These are phyloP conservation scores for Syncephalastrum racemosum DNA, from an alignment of 371 early-diverging fungal species.

Conservation along the genomic window DNA sequence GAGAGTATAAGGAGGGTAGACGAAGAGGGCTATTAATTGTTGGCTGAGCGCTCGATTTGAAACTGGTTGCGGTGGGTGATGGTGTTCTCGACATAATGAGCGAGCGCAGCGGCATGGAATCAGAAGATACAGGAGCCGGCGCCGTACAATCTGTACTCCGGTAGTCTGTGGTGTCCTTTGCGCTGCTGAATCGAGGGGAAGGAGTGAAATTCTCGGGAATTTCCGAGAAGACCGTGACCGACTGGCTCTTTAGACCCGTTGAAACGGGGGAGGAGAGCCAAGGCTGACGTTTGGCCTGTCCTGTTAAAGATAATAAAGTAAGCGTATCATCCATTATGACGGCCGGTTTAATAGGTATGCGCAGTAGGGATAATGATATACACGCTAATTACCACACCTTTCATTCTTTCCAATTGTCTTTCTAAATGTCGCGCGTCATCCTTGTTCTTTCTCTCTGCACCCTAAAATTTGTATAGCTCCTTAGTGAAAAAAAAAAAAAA, in stretches of 20 bases:
- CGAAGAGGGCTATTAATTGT: background rate
- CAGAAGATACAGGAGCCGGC: background rate
- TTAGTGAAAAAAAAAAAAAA: constrained; percentile 4
- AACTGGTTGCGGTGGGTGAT: background rate
- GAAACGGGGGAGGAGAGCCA: constrained; percentile 38
- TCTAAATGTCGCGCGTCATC: constrained; percentile 60
- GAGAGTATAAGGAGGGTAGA: background rate
- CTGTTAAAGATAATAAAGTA: constrained; percentile 27
- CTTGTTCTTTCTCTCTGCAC: constrained; percentile 63
- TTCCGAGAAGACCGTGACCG: constrained; percentile 32
- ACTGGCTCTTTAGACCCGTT: background rate
- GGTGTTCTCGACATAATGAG: background rate
- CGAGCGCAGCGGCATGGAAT: background rate
- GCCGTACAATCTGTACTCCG: background rate
- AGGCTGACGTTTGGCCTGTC: constrained; percentile 22
- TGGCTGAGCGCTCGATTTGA: constrained; percentile 5
- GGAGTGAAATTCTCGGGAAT: constrained; percentile 16
- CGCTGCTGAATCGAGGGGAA: background rate
- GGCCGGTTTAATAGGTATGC: no score
- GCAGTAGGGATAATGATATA: constrained; percentile 3
- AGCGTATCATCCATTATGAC: constrained; percentile 18
- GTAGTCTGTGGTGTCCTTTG: no score
- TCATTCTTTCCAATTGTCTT: constrained; percentile 57
- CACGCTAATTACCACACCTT: constrained; percentile 22
- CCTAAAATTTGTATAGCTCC: constrained; percentile 25